Evolutionary conservation across 108 stramenopile genomes (phyloP), one percentile per base, ranked within the genome.

Genomic region (Nitzschia sp.): DNA sequence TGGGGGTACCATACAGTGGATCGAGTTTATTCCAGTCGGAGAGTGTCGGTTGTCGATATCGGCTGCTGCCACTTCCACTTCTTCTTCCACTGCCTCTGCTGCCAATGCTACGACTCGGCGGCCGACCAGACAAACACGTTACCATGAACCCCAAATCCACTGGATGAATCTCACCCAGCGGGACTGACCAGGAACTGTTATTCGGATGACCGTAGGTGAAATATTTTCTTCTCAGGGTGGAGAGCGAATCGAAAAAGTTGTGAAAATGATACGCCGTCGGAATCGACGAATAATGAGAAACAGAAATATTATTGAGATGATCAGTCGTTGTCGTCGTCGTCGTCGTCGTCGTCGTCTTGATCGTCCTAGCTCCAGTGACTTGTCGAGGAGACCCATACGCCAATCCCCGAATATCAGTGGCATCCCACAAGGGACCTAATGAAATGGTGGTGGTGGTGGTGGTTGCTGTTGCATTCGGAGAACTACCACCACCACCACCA

Each of bases 211-310:
- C 78, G 59, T 80, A 85, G 1, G 80, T 82, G 2, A 54, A 34
- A 58, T 85, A 79, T 41, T 85, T 85, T 44, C 45, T 11, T 35
- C 80, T 71, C 4, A 80, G 54, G 17, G 58, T 73, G 22, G 63
- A 32, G 17, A 35, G 44, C 3, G 34, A 52, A 13, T 23, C 56
- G 57, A 85, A 85, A 55, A 80, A 82, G 57, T 85, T 85, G 67
- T 85, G 84, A 29, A 85, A 73, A 56, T 85, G 83, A 81, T 68
- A 85, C 3, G 45, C 83, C 8, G 75, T 73, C 8, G 11, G 26
- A 16, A 57, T 32, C n/a, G n/a, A n/a, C n/a, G n/a, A n/a, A n/a
- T 72, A 72, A 19, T 33, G 17, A 9, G 32, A 19, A n/a, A n/a
- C n/a, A n/a, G n/a, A n/a, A n/a, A n/a, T n/a, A n/a, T n/a, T n/a